Percentiles rank a stretch among this genome's conserved stretches.
phyloP scores from a whole-genome alignment of 116 monocot species.

The Posidonia oceanica region DNA sequence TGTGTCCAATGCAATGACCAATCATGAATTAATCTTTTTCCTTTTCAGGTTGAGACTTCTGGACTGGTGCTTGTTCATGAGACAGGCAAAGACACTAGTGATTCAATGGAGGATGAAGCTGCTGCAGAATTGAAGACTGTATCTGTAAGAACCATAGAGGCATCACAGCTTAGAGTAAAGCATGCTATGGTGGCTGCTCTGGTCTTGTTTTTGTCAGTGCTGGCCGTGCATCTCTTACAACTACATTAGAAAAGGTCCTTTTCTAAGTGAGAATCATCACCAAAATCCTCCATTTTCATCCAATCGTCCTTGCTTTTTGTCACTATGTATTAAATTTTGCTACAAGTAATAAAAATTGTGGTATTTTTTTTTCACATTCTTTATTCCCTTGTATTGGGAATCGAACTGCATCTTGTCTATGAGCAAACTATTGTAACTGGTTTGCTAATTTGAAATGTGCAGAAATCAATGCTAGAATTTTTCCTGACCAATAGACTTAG shows the following conservation, averaged over 20 bases:
- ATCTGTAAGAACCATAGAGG: not conserved
- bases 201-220: not conserved
- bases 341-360: not conserved
- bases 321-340: too few species aligned
- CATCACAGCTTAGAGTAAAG: not conserved
- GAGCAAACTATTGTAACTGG: not conserved
- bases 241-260: not conserved
- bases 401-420: not conserved
- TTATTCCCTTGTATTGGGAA: not conserved
- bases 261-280: not conserved
- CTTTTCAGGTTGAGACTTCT: slow-evolving; percentile 1
- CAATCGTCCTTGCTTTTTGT: too few species aligned
- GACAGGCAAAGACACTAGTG: not conserved
- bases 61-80: not conserved
- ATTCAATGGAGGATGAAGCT: not conserved
- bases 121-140: not conserved
- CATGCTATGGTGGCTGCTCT: not conserved
- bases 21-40: not conserved
- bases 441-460: slow-evolving; percentile 3
- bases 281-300: not conserved
- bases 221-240: not conserved
- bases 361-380: not conserved
- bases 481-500: not conserved
- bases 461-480: not conserved
- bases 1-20: not conserved